Conservation (phyloP, 2,329 filamentous ascomycete genomes). For the Alternaria angustiovoidea region DNA sequence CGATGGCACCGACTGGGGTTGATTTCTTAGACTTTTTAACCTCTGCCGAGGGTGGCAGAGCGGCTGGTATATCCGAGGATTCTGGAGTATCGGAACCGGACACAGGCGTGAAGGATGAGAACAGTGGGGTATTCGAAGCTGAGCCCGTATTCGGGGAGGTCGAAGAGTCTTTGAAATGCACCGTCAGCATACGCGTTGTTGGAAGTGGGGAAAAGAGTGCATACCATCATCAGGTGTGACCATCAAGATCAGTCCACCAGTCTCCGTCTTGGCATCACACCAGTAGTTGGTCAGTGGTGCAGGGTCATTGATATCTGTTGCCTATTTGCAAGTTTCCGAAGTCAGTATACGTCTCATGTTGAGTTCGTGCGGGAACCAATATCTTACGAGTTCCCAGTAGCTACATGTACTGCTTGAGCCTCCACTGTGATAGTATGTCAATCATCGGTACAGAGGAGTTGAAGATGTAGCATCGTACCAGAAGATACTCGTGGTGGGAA, state of each 20-base stretch:
- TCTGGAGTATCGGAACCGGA: background rate
- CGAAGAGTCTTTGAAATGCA: background rate
- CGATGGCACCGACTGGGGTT: constrained; percentile 26
- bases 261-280: constrained; percentile 19
- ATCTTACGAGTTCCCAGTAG: constrained; percentile 9
- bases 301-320: constrained; percentile 18
- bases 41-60: background rate
- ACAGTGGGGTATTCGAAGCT: background rate
- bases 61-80: background rate
- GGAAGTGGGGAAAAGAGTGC: background rate
- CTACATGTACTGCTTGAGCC: constrained; percentile 17
- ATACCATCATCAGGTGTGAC: constrained; percentile 16
- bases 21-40: background rate
- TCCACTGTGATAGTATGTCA: constrained; percentile 7
- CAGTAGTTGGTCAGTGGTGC: constrained; percentile 22
- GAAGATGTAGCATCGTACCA: constrained; percentile 10
- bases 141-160: background rate
- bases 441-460: background rate
- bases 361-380: background rate
- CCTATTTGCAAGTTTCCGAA: background rate
- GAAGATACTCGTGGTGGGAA: constrained; percentile 4
- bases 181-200: background rate
- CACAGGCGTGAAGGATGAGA: constrained; percentile 3
- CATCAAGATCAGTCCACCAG: constrained; percentile 16
- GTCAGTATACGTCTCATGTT: background rate